Evolutionary conservation across 768 basidiomycete genomes (phyloP).

Genomic region (Leccinum variicolor): DNA sequence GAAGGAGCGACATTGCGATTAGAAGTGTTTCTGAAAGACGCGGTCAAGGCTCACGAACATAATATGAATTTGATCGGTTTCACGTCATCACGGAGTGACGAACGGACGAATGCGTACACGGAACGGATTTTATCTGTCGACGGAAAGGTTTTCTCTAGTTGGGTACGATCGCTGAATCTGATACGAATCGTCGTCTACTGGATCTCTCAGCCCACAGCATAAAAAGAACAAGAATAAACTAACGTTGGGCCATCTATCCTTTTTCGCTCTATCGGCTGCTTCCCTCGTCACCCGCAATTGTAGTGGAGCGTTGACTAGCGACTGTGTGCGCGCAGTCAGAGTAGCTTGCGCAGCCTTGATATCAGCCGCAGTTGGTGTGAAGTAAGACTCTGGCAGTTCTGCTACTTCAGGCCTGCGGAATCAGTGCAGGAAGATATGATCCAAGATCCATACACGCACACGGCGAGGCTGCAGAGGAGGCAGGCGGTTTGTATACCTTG

Average conservation of each 20-base stretch:
- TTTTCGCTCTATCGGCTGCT: constrained; percentile 54
- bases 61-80: constrained; percentile 80
- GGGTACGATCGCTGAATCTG: constrained; percentile 76
- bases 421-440: constrained; percentile 5
- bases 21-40: neutral
- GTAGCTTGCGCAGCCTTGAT: constrained; percentile 64
- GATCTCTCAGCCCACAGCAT: constrained; percentile 17
- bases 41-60: constrained; percentile 49
- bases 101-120: constrained; percentile 82
- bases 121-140: constrained; percentile 77
- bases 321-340: constrained; percentile 56
- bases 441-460: constrained; percentile 31
- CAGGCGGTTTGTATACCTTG: constrained; percentile 49
- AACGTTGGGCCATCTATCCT: constrained; percentile 73
- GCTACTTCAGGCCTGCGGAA: constrained; percentile 29
- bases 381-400: constrained; percentile 69
- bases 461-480: constrained; percentile 24
- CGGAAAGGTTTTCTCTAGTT: constrained; percentile 74
- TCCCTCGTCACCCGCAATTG: constrained; percentile 63
- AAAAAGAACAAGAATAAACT: neutral
- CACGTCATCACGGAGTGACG: constrained; percentile 67
- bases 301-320: constrained; percentile 68
- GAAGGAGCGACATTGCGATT: neutral
- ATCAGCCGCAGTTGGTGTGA: constrained; percentile 68
- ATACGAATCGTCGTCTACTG: constrained; percentile 76